Evolutionary conservation across 768 basidiomycete genomes (phyloP), one percentile per base, ranked within the genome.

Genomic region (Termitomyces sp.): DNA sequence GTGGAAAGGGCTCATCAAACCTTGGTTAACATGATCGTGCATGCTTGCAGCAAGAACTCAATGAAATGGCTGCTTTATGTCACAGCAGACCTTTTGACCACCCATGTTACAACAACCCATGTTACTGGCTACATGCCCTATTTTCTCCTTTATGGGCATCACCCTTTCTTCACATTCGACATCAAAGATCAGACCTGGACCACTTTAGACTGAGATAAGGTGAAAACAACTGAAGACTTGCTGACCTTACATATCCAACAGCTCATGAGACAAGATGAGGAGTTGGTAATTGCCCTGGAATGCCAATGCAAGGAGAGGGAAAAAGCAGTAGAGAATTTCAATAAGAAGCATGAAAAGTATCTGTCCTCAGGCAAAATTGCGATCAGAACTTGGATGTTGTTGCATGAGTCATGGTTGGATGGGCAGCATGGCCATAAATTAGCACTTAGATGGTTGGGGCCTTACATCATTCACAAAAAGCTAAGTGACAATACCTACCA

Each of bases 341-440:
- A 66, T 10, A 53, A 59, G 20, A 63, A 49, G 18, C 48, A 63
- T 24, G 57, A 49, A 8, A 51, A 47, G 14, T 48, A 58, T 26
- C 60, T 66, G 4, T 51, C 61, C 5, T 65, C 65, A 36, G 34
- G 54, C 4, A 59, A 65, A 6, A 8, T 46, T 27, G 12, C 12
- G 4, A 2, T 30, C 2, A 30, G 47, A 5, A 48, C 47, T 2
- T 48, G 67, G 64, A 72, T 74, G 0, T 61, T 71, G 13, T 24
- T 70, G 1, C 69, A 70, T 27, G 67, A 74, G 63, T 69, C 73
- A 0, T 64, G 65, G 60, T 50, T 73, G 0, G 68, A 73, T 50
- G 53, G 57, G 0, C 70, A 69, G 52, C 65, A 67, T 8, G 70
- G 72, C 0, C 62, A 66, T 45, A 62, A 55, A 7, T 3, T 42